A percentile compares a stretch with the other conserved stretches of the same genome.
phyloP scores from a whole-genome alignment of 305 asterid species.

The Fraxinus greggii region DNA sequence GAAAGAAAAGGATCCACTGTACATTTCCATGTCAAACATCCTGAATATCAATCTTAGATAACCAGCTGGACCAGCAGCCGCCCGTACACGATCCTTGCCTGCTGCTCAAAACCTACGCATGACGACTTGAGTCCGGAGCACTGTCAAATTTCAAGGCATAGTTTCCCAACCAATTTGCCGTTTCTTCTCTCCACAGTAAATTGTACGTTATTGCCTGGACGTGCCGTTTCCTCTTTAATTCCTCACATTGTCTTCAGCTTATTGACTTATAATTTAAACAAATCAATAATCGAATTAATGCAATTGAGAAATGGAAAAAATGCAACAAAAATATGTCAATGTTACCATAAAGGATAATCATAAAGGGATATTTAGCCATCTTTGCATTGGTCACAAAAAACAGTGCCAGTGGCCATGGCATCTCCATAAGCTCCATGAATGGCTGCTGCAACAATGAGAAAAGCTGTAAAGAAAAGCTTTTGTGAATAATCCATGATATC shows the following conservation, averaged over 20 bases:
- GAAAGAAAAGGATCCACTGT: constrained; percentile 72
- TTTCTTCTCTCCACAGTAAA: constrained; percentile 53
- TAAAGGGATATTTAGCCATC: constrained; percentile 74
- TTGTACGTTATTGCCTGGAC: constrained; percentile 70
- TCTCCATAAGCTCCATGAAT: constrained; percentile 48
- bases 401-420: constrained; percentile 69
- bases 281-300: neutral
- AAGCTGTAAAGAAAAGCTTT: constrained; percentile 34
- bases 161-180: constrained; percentile 65
- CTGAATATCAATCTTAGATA: constrained; percentile 47
- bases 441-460: constrained; percentile 47
- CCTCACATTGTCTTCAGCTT: constrained; percentile 37
- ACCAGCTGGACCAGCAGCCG: constrained; percentile 55
- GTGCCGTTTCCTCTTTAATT: constrained; percentile 55
- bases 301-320: neutral
- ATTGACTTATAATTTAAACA: neutral
- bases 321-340: neutral
- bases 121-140: constrained; percentile 51
- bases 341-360: constrained; percentile 77
- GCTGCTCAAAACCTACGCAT: constrained; percentile 50
- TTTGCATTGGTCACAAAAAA: constrained; percentile 91
- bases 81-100: constrained; percentile 55
- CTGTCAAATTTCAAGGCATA: constrained; percentile 63
- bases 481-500: constrained; percentile 33
- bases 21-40: constrained; percentile 69